A percentile compares a stretch with the other conserved stretches of the same genome.
These are phyloP conservation scores for Candida gigantensis DNA, from an alignment of 1,139 yeast species.

Conservation along the genomic window DNA sequence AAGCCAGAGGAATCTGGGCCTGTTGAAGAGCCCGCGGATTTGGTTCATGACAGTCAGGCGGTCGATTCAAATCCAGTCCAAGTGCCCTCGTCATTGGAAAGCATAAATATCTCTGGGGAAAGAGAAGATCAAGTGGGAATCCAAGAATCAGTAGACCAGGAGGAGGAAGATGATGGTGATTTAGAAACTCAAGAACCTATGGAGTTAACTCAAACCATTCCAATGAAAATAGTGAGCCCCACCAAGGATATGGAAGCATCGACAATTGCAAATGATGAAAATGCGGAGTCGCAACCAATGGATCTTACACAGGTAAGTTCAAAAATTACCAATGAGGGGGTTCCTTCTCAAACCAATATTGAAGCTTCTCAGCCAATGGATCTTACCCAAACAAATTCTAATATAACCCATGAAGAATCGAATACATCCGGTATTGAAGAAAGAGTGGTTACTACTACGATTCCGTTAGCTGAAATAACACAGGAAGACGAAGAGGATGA, in stretches of 20 bases:
- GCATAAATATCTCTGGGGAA: too few species aligned
- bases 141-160: too few species aligned
- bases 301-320: background rate
- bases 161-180: too few species aligned
- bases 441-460: slow-evolving; percentile 22
- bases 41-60: too few species aligned
- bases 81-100: too few species aligned
- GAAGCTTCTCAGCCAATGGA: slow-evolving; percentile 5
- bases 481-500: slow-evolving; percentile 12
- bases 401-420: slow-evolving; percentile 1
- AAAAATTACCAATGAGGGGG: background rate
- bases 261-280: background rate
- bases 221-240: background rate
- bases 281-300: background rate
- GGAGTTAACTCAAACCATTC: slow-evolving; percentile 18
- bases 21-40: too few species aligned
- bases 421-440: slow-evolving; percentile 10
- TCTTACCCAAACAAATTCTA: slow-evolving; percentile 3
- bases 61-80: too few species aligned
- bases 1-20: background rate
- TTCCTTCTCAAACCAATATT: background rate
- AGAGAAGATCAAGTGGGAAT: too few species aligned
- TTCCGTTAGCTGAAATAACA: slow-evolving; percentile 33
- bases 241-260: background rate
- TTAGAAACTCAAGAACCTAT: slow-evolving; percentile 12